phyloP scores from a whole-genome alignment of 768 basidiomycete species.

The Boletus edulis region DNA sequence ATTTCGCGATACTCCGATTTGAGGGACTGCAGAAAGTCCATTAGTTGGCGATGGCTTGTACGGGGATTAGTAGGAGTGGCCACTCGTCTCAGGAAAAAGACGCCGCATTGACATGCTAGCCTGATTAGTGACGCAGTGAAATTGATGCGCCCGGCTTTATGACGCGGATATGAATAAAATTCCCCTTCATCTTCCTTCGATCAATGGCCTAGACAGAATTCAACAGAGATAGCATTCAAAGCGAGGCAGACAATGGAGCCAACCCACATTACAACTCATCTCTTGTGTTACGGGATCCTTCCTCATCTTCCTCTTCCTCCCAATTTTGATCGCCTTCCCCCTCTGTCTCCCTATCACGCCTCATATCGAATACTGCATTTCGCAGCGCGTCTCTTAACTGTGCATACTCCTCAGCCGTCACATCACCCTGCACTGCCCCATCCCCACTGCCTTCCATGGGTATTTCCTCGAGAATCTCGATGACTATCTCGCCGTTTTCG shows the following conservation, averaged over 20 bases:
- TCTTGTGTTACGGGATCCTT: conserved; percentile 29
- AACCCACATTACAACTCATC: conserved; percentile 33
- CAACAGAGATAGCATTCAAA: conserved; percentile 16
- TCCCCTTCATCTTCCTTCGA: conserved; percentile 1
- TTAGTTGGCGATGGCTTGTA: not conserved
- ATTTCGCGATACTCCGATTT: conserved; percentile 6
- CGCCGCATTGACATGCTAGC: conserved; percentile 7
- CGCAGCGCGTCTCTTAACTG: conserved; percentile 50
- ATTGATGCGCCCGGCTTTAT: conserved; percentile 21
- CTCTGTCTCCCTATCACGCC: conserved; percentile 31
- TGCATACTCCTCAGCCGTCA: conserved; percentile 40
- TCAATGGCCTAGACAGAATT: conserved; percentile 7
- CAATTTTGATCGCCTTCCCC: conserved; percentile 17
- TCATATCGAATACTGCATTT: conserved; percentile 51
- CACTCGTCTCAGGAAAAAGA: conserved; percentile 5
- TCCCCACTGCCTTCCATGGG: conserved; percentile 32
- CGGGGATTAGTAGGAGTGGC: conserved; percentile 22
- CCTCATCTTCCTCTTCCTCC: conserved; percentile 33
- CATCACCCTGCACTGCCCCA: conserved; percentile 23
- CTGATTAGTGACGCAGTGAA: conserved; percentile 1
- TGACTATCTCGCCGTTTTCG: conserved; percentile 40
- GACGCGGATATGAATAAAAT: conserved; percentile 25
- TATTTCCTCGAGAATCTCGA: conserved; percentile 46
- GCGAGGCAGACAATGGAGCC: conserved; percentile 11
- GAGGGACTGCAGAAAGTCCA: conserved; percentile 5